Evolutionary conservation across 2,329 filamentous ascomycete species (phyloP), one percentile per base, ranked within the genome.

Genomic region (Elsinoe fawcettii): DNA sequence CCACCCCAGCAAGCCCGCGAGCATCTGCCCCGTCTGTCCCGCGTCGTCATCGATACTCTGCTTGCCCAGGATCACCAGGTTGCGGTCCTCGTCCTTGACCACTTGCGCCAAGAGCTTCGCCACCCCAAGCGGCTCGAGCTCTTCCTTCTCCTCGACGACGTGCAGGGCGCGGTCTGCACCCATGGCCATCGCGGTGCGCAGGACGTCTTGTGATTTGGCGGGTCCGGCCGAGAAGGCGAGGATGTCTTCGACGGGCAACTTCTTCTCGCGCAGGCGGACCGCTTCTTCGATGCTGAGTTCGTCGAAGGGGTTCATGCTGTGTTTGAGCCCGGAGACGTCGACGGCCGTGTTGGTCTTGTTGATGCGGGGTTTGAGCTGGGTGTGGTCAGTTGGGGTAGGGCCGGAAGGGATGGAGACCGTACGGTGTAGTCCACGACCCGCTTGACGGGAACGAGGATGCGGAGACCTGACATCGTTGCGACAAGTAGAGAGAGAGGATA

Each of bases 231-330:
- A 88, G 72, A 97, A 84, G 66, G 89, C 85, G 70, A 93, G 85
- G 69, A 99, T 97, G 72, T 96, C 90, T 65, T 90, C 86, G 61
- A 99, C 91, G 11, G 67, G 66, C 43, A 63, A 60, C 56, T 83
- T 83, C 78, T 88, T 87, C 73, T 97, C 92, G 73, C 93, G 91
- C 70, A 99, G 87, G 39, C 89, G 90, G 54, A 96, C 88, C 54
- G 91, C 89, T 77, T 97, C 93, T 76, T 99, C 93, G 73, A 99
- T 85, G 43, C 90, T 95, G 68, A 99, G 88, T 74, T 99, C 93
- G 79, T 99, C 93, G 76, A 99, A 99, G 18, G 93, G 93, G 80
- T 97, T 99, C 83, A 99, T 92, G 71, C 86, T 91, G 81, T 97
- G 92, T 76, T 97, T 97, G 69, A 97, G 90, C 65, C 88, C 88